phyloP scores from a whole-genome alignment of 805 yeast genomes.

The Saccharomycopsis fermentans region DNA sequence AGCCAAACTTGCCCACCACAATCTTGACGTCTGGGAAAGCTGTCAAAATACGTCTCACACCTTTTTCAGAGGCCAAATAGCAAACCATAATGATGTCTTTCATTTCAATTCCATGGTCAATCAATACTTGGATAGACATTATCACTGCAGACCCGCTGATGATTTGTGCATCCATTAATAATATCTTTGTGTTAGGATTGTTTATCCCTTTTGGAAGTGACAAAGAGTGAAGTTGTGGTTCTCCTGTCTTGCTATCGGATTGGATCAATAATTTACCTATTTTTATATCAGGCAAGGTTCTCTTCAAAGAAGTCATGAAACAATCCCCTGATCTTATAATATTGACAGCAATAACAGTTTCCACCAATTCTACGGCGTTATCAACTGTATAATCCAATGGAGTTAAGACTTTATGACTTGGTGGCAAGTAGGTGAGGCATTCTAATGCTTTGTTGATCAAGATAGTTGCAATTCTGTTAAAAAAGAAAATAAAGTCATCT shows the following conservation, averaged over 20 bases:
- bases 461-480: conserved; percentile 69
- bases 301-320: conserved; percentile 68
- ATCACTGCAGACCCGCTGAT: conserved; percentile 89
- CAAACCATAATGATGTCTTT: conserved; percentile 57
- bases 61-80: conserved; percentile 70
- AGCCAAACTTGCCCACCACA: conserved; percentile 58
- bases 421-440: conserved; percentile 21
- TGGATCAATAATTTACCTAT: conserved; percentile 82
- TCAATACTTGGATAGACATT: conserved; percentile 83
- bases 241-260: conserved; percentile 83
- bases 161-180: conserved; percentile 78
- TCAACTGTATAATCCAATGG: conserved; percentile 7
- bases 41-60: conserved; percentile 57
- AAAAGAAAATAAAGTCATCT: conserved; percentile 77
- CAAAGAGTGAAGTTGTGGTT: conserved; percentile 84
- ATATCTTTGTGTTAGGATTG: conserved; percentile 31
- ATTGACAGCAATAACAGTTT: conserved; percentile 59
- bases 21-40: conserved; percentile 66
- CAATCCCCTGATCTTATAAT: conserved; percentile 90
- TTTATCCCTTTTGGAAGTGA: conserved; percentile 43
- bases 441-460: conserved; percentile 64
- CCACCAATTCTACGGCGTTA: conserved; percentile 20
- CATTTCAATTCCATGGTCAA: conserved; percentile 65
- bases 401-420: background rate
- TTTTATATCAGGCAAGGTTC: conserved; percentile 65